phyloP scores from a whole-genome alignment of 176 grass and related monocot genomes.

The Tuctoria greenei region DNA sequence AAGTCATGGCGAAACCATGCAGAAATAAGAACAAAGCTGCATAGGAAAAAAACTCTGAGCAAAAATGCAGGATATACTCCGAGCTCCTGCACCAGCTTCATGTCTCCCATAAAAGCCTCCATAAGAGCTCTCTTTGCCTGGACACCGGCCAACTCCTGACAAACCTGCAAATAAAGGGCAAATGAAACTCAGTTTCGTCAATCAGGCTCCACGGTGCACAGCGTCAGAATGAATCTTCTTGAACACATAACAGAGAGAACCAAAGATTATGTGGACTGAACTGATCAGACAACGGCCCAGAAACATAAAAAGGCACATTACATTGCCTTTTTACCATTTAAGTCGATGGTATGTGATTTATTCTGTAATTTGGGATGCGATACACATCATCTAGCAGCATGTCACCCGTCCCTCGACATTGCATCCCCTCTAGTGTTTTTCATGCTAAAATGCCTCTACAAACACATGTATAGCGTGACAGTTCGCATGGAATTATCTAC shows the following conservation, averaged over 20 bases:
- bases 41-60: neutral
- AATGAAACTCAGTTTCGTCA: neutral
- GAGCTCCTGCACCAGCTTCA: conserved; percentile 58
- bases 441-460: neutral
- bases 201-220: neutral
- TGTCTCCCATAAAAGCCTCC: conserved; percentile 66
- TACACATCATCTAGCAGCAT: neutral
- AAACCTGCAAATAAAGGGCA: conserved; percentile 40
- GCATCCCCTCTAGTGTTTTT: neutral
- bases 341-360: neutral
- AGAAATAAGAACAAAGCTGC: neutral
- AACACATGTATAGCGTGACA: neutral
- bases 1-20: neutral
- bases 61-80: conserved; percentile 61
- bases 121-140: conserved; percentile 62
- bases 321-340: neutral
- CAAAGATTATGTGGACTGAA: neutral
- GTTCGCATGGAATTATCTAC: neutral
- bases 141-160: conserved; percentile 50
- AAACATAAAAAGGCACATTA: neutral
- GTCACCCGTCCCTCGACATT: neutral
- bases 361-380: neutral
- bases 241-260: neutral
- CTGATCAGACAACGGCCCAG: neutral
- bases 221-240: neutral